A percentile compares a stretch with the other conserved stretches of the same genome.
These are phyloP conservation scores for Monosporascus sp. DNA, from an alignment of 2,329 filamentous ascomycete genomes.

Conservation along the genomic window DNA sequence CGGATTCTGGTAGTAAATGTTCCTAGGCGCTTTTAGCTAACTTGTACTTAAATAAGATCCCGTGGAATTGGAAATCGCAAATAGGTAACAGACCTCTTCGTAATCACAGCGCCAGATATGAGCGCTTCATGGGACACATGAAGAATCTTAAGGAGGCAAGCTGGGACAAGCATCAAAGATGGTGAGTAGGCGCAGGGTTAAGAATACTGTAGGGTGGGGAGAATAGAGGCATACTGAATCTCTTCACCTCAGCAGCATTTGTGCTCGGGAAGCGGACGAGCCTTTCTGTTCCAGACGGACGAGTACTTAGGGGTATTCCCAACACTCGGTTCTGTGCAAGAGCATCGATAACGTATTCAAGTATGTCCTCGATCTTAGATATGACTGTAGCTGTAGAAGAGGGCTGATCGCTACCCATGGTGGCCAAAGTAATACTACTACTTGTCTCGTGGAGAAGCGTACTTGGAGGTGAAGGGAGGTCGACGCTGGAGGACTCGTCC, in stretches of 20 bases:
- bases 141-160: constrained; percentile 53
- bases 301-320: constrained; percentile 41
- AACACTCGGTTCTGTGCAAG: constrained; percentile 41
- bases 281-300: constrained; percentile 18
- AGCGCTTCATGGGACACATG: constrained; percentile 57
- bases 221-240: constrained; percentile 22
- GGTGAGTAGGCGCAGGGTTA: constrained; percentile 1
- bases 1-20: constrained; percentile 75
- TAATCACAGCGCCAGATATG: constrained; percentile 48
- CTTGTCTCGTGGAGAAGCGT: no score
- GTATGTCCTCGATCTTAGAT: constrained; percentile 50
- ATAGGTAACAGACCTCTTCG: constrained; percentile 50
- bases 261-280: constrained; percentile 19
- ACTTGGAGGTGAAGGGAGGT: no score
- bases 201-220: neutral
- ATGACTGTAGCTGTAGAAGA: constrained; percentile 31
- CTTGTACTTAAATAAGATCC: neutral
- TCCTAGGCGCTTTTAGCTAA: constrained; percentile 42
- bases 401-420: no score
- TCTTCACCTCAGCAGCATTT: constrained; percentile 15
- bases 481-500: no score
- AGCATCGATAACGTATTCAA: constrained; percentile 46
- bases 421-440: no score
- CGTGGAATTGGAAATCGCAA: neutral
- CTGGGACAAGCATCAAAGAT: constrained; percentile 29